Conservation (phyloP, 2,329 filamentous ascomycete genomes). For the Arachnomyces sp. region DNA sequence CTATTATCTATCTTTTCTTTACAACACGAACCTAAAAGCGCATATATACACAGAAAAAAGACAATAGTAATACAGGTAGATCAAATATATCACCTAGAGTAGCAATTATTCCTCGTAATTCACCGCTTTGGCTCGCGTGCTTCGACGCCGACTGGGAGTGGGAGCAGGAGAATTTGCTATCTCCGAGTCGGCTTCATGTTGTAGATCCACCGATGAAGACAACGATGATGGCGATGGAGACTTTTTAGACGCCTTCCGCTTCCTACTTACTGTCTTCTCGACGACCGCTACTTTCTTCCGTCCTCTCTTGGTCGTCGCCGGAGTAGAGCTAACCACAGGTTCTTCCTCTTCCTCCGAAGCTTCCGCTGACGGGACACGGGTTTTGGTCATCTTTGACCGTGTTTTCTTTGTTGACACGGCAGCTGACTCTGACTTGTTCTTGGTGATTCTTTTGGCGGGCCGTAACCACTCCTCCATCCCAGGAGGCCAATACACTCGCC, state of each 20-base stretch:
- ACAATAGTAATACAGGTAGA: too few relatives aligned
- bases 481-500: conserved; percentile 81
- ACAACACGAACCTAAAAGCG: too few relatives aligned
- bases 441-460: conserved; percentile 55
- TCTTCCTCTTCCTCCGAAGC: conserved; percentile 7
- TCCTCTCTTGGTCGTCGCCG: too few relatives aligned
- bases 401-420: conserved; percentile 8
- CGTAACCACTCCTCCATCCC: conserved; percentile 87
- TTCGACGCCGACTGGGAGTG: conserved; percentile 18
- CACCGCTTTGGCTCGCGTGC: conserved; percentile 25
- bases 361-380: conserved; percentile 9
- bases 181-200: conserved; percentile 12
- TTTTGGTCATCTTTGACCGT: conserved; percentile 1
- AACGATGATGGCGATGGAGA: conserved; percentile 5
- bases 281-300: conserved; percentile 2
- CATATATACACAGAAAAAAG: too few relatives aligned
- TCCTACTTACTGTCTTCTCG: conserved; percentile 18
- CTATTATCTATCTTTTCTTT: too few relatives aligned
- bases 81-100: too few relatives aligned
- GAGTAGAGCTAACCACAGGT: neutral
- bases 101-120: conserved; percentile 26
- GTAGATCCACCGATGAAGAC: too few relatives aligned
- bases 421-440: conserved; percentile 2
- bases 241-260: conserved; percentile 24
- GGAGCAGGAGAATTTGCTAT: conserved; percentile 8